phyloP scores from a whole-genome alignment of 371 early-diverging fungal genomes.

The Blyttiomyces sp. region DNA sequence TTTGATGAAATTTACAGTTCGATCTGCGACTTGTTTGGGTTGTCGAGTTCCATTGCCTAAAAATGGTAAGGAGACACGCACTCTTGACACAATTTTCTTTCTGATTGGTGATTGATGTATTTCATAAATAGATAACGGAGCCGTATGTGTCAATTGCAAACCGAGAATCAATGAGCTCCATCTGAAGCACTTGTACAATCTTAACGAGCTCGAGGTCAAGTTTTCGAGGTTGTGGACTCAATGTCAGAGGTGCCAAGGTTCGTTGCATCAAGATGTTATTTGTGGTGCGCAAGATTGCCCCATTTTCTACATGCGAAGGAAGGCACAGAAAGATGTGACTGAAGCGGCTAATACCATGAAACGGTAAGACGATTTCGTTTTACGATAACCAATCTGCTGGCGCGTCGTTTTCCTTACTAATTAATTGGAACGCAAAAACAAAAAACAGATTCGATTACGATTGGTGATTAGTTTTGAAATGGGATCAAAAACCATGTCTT shows the following conservation, averaged over 20 bases:
- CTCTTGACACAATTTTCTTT: not conserved
- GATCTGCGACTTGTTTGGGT: constrained; percentile 87
- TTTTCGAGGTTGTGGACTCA: constrained; percentile 97
- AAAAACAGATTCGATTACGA: constrained; percentile 11
- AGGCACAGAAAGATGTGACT: constrained; percentile 93
- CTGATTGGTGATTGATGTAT: no score
- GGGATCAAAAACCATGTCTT: no score
- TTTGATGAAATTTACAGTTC: constrained; percentile 92
- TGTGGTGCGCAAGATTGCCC: constrained; percentile 98
- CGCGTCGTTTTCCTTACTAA: no score
- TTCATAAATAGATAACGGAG: constrained; percentile 28
- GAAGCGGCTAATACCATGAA: constrained; percentile 60
- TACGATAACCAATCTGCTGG: no score
- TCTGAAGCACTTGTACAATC: constrained; percentile 52
- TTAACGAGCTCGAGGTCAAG: constrained; percentile 73
- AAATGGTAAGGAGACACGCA: constrained; percentile 49
- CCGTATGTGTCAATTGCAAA: constrained; percentile 82
- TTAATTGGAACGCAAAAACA: not conserved
- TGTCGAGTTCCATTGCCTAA: constrained; percentile 88
- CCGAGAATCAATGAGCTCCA: constrained; percentile 75
- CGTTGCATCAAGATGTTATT: constrained; percentile 94
- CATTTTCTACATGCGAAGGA: constrained; percentile 99
- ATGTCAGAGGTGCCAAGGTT: constrained; percentile 99
- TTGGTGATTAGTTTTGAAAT: constrained; percentile 8
- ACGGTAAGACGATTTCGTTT: constrained; percentile 9